Percentiles rank a stretch among this genome's conserved stretches.
phyloP scores from a whole-genome alignment of 192 early-diverging fungal genomes.

The Mortierella hygrophila region DNA sequence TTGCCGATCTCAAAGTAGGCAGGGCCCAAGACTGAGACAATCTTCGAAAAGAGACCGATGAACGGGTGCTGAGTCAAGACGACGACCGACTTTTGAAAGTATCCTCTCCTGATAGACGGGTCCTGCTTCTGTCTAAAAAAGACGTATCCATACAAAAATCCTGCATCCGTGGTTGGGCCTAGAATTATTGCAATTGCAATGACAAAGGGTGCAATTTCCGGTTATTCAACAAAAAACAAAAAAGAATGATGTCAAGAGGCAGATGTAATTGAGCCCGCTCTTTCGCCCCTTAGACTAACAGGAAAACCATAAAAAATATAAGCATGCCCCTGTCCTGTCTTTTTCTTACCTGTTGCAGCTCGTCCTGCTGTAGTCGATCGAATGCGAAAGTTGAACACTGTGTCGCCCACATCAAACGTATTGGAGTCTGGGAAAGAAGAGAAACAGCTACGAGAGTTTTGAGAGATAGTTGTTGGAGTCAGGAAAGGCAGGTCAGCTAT shows the following conservation, averaged over 20 bases:
- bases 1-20: conserved; percentile 85
- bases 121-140: conserved; percentile 96
- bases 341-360: conserved; percentile 60
- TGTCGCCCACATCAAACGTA: conserved; percentile 80
- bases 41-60: conserved; percentile 85
- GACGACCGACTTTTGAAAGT: conserved; percentile 93
- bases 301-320: conserved; percentile 1
- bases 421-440: conserved; percentile 85
- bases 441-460: conserved; percentile 63
- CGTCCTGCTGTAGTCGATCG: conserved; percentile 69
- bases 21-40: conserved; percentile 83
- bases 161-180: conserved; percentile 68
- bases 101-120: conserved; percentile 86
- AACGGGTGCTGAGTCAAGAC: conserved; percentile 90
- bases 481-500: not conserved
- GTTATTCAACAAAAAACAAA: no score
- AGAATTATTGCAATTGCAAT: not conserved
- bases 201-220: not conserved
- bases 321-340: not conserved
- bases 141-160: conserved; percentile 89
- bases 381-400: conserved; percentile 79
- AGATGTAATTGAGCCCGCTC: not conserved
- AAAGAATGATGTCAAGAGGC: conserved; percentile 9
- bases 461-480: not conserved
- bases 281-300: not conserved